These are phyloP conservation scores for Vanrija sp. DNA, from an alignment of 1,284 basidiomycete genomes.

Conservation along the genomic window DNA sequence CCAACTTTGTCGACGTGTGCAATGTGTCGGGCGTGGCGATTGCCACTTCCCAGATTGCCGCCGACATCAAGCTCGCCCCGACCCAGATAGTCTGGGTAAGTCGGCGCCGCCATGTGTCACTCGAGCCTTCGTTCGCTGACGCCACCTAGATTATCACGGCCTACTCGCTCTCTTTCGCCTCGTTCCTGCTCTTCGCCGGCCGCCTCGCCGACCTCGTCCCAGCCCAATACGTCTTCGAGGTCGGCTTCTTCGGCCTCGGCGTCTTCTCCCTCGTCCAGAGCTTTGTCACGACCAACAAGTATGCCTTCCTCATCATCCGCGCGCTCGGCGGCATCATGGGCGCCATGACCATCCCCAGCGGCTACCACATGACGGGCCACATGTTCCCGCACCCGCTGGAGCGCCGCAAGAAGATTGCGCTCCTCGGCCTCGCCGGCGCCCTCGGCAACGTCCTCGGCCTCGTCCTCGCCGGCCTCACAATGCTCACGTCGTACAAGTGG, in stretches of 20 bases:
- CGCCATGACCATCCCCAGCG: constrained; percentile 41
- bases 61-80: constrained; percentile 24
- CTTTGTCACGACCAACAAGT: constrained; percentile 43
- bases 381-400: constrained; percentile 40
- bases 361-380: constrained; percentile 44
- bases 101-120: no score
- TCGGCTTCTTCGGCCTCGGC: constrained; percentile 41
- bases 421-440: constrained; percentile 43
- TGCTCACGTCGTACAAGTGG: constrained; percentile 43
- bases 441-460: constrained; percentile 28
- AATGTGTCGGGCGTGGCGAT: constrained; percentile 33
- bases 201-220: constrained; percentile 43
- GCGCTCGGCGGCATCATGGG: constrained; percentile 40
- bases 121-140: no score
- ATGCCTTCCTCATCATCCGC: constrained; percentile 45
- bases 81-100: constrained; percentile 39
- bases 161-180: constrained; percentile 31
- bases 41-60: constrained; percentile 30
- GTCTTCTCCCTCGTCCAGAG: constrained; percentile 43
- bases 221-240: constrained; percentile 35
- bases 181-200: constrained; percentile 36
- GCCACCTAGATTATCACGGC: no score
- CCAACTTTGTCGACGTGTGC: constrained; percentile 13
- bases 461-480: constrained; percentile 43
- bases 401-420: constrained; percentile 39